Evolutionary conservation across 176 grass and related monocot genomes (phyloP), one percentile per base, ranked within the genome.

Genomic region (Phragmites australis): DNA sequence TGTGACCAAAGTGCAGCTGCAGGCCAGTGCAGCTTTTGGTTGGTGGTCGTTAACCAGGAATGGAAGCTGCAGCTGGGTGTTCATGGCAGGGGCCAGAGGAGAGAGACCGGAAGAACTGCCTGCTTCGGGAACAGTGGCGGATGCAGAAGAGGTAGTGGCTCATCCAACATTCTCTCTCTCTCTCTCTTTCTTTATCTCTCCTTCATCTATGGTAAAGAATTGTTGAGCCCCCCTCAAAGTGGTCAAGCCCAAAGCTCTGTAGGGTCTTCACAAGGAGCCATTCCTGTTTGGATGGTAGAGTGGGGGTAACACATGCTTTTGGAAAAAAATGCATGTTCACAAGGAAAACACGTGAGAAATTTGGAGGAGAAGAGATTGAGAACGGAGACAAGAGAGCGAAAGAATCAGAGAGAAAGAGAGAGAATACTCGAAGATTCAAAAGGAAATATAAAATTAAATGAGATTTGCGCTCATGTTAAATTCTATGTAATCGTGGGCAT

Each of bases 41-140:
- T 16, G 63, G 66, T 76, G 66, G 73, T 26, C 53, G 37, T 76
- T 29, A 42, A 50, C 55, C 66, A 19, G 32, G 56, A 85, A 85
- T 54, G 75, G 75, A 62, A 85, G 68, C 75, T 79, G 83, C 66
- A 42, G 73, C 55, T 46, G 55, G 30, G 9, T 54, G 77, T 18
- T 26, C 31, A 56, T 39, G 44, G 51, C n/a, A 53, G 60, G 55
- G 9, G 16, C 45, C 63, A 72, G 75, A 52, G 54, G 25, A 25
- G 4, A 40, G 44, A 70, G 65, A 51, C 65, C 53, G 39, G 66
- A 51, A 18, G 30, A 47, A 44, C n/a, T 30, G 18, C 9, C 51
- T 37, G 17, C 31, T 39, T 37, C 10, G n/a, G 82, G 53, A 59
- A 84, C n/a, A 57, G 12, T 2, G 70, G 60, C 42, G 60, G 40